These are phyloP conservation scores for Phellopilus nigrolimitatus DNA, from an alignment of 1,284 basidiomycete species.

Conservation along the genomic window DNA sequence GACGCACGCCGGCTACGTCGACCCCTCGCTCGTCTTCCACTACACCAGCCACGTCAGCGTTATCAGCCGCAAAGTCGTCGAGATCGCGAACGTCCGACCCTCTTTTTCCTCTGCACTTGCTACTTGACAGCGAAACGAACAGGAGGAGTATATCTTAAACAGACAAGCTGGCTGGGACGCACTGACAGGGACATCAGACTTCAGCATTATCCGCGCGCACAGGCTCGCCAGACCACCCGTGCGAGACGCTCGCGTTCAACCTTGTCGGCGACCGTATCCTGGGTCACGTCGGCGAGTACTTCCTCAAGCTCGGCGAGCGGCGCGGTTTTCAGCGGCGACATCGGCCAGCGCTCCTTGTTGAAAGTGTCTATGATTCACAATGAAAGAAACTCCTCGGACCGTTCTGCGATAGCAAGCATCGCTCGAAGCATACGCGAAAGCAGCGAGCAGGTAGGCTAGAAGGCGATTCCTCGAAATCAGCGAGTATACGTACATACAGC, in stretches of 20 bases:
- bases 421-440: slow-evolving; percentile 38
- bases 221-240: slow-evolving; percentile 20
- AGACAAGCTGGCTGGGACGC: slow-evolving; percentile 69
- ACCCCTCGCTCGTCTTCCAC: slow-evolving; percentile 85
- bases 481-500: too few species aligned
- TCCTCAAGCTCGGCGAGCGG: too few species aligned
- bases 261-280: slow-evolving; percentile 73
- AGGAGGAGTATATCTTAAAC: slow-evolving; percentile 80
- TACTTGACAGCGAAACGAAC: too few species aligned
- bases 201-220: slow-evolving; percentile 41
- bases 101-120: too few species aligned
- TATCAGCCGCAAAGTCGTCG: slow-evolving; percentile 55
- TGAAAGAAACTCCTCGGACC: too few species aligned
- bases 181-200: too few species aligned
- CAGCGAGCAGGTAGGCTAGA: too few species aligned
- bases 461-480: too few species aligned
- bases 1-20: slow-evolving; percentile 75
- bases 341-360: slow-evolving; percentile 70
- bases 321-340: slow-evolving; percentile 80
- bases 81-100: slow-evolving; percentile 57
- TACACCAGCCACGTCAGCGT: slow-evolving; percentile 60
- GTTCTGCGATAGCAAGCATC: slow-evolving; percentile 35
- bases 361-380: slow-evolving; percentile 54
- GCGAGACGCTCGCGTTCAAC: slow-evolving; percentile 58
- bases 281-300: slow-evolving; percentile 68